These are phyloP conservation scores for Phialophora macrospora DNA, from an alignment of 2,329 filamentous ascomycete genomes.

Conservation along the genomic window DNA sequence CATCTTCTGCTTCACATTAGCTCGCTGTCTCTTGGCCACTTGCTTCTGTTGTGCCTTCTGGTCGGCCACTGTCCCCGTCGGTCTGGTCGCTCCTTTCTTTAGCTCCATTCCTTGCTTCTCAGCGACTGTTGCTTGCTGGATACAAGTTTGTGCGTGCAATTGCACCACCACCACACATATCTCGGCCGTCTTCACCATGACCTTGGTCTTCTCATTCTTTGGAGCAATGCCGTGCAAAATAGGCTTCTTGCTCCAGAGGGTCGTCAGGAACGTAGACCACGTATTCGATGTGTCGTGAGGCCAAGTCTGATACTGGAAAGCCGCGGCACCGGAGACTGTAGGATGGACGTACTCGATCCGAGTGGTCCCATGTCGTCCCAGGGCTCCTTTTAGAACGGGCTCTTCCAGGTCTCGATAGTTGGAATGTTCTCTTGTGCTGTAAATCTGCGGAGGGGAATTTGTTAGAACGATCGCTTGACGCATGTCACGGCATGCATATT, in stretches of 20 bases:
- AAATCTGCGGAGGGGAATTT: slow-evolving; percentile 41
- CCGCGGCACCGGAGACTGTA: slow-evolving; percentile 37
- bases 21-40: background rate
- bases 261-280: slow-evolving; percentile 27
- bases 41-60: background rate
- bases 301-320: slow-evolving; percentile 41
- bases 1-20: too few species aligned
- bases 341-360: slow-evolving; percentile 42
- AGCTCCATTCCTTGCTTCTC: slow-evolving; percentile 4
- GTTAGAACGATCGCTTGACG: slow-evolving; percentile 39
- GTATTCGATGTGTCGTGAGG: slow-evolving; percentile 35
- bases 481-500: slow-evolving; percentile 40
- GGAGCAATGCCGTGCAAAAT: background rate
- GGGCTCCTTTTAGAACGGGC: slow-evolving; percentile 39
- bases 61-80: background rate
- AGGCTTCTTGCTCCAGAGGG: background rate
- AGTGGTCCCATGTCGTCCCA: slow-evolving; percentile 25
- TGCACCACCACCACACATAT: background rate
- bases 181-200: background rate
- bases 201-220: background rate
- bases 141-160: background rate
- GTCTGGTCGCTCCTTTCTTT: background rate
- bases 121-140: background rate
- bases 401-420: slow-evolving; percentile 42
- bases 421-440: slow-evolving; percentile 38